These are phyloP conservation scores for Eimeria zaria DNA, from an alignment of 169 alveolate species.

Conservation along the genomic window DNA sequence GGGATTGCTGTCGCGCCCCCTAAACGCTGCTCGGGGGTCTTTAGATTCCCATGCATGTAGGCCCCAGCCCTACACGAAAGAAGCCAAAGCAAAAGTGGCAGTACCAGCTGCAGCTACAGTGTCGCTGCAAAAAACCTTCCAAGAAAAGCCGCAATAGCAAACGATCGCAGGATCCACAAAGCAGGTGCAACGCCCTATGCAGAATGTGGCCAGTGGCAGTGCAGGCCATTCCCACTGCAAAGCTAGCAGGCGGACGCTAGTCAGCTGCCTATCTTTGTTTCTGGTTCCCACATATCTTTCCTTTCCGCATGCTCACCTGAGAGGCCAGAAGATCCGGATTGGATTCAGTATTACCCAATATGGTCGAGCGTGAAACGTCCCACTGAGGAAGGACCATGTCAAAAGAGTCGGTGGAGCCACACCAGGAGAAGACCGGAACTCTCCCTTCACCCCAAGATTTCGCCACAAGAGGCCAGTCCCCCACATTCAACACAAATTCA, in stretches of 20 bases:
- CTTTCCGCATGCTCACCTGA: conserved; percentile 46
- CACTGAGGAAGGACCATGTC: conserved; percentile 83
- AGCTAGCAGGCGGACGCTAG: not conserved
- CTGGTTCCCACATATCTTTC: not conserved
- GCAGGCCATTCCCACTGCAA: not conserved
- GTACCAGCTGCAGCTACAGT: not conserved
- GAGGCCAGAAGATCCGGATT: conserved; percentile 74
- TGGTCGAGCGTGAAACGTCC: conserved; percentile 82
- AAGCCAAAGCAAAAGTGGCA: not conserved
- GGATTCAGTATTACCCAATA: conserved; percentile 43
- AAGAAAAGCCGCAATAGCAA: not conserved
- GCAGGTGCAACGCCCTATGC: not conserved
- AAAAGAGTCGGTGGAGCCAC: conserved; percentile 68
- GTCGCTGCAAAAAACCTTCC: not conserved
- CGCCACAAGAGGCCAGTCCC: conserved; percentile 83
- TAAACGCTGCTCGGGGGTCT: conserved; percentile 70
- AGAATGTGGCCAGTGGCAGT: not conserved
- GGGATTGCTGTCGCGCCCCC: conserved; percentile 84
- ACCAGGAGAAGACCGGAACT: conserved; percentile 82
- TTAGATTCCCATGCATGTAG: conserved; percentile 22
- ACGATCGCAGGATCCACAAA: not conserved
- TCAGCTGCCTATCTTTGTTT: not conserved
- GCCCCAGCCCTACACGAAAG: conserved; percentile 67
- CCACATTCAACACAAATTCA: conserved; percentile 79
- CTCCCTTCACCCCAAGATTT: conserved; percentile 57